Evolutionary conservation across 192 early-diverging fungal species (phyloP).

Genomic region (Coemansia sp.): DNA sequence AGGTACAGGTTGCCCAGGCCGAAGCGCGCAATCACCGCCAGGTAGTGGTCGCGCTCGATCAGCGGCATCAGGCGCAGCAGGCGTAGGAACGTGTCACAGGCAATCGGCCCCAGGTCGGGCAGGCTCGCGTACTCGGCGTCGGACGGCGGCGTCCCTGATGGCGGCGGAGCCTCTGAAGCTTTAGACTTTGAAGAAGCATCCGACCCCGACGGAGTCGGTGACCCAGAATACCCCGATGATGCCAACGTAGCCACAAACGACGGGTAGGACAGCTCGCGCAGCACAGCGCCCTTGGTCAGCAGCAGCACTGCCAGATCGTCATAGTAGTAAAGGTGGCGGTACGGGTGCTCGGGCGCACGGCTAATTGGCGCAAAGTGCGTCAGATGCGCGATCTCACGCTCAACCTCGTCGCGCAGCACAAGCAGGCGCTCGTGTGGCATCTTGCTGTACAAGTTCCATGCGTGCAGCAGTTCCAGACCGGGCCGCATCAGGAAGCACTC

Average conservation of each 20-base stretch:
- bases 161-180: neutral
- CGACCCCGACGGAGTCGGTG: neutral
- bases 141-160: neutral
- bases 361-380: slow-evolving; percentile 23
- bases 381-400: slow-evolving; percentile 50
- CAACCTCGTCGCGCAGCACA: slow-evolving; percentile 46
- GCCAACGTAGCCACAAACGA: slow-evolving; percentile 30
- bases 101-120: slow-evolving; percentile 9
- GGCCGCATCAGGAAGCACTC: slow-evolving; percentile 69
- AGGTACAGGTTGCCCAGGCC: slow-evolving; percentile 57
- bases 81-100: slow-evolving; percentile 26
- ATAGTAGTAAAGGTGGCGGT: slow-evolving; percentile 55
- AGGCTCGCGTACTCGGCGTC: neutral
- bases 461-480: slow-evolving; percentile 71
- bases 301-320: slow-evolving; percentile 77
- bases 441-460: slow-evolving; percentile 72
- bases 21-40: slow-evolving; percentile 58
- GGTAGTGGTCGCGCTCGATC: slow-evolving; percentile 65
- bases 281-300: slow-evolving; percentile 64
- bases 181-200: too few relatives aligned
- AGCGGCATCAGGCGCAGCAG: slow-evolving; percentile 56
- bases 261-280: slow-evolving; percentile 61
- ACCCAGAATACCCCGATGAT: neutral
- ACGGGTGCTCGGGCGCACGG: slow-evolving; percentile 23
- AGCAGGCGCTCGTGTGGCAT: slow-evolving; percentile 56